Percentiles rank a stretch among this genome's conserved stretches.
phyloP scores from a whole-genome alignment of 1,284 basidiomycete species.

The Neotropicomus parvogracilis region DNA sequence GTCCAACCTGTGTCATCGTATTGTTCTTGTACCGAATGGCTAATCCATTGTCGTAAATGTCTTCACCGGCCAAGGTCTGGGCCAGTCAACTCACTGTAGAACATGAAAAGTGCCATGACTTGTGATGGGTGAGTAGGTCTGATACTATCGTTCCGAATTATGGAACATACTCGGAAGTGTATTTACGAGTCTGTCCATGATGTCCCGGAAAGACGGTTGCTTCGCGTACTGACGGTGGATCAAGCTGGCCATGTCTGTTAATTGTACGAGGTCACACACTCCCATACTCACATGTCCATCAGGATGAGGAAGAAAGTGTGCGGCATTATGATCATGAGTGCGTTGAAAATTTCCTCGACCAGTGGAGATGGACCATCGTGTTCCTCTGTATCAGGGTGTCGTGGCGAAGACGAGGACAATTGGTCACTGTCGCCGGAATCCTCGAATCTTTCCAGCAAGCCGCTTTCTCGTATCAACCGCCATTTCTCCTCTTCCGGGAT shows the following conservation, averaged over 20 bases:
- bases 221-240: constrained; percentile 74
- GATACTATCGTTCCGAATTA: neutral
- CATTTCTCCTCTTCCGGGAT: constrained; percentile 74
- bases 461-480: constrained; percentile 67
- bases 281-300: constrained; percentile 69
- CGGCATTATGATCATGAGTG: constrained; percentile 60
- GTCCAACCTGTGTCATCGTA: constrained; percentile 46
- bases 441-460: constrained; percentile 51
- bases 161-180: constrained; percentile 63
- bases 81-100: constrained; percentile 58
- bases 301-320: constrained; percentile 66
- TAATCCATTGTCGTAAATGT: constrained; percentile 28
- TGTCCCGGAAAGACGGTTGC: constrained; percentile 42
- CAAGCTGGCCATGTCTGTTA: constrained; percentile 43
- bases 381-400: constrained; percentile 21
- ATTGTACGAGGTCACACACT: constrained; percentile 3
- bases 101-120: constrained; percentile 73
- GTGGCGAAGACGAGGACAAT: neutral
- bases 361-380: constrained; percentile 43
- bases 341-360: constrained; percentile 66
- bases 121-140: constrained; percentile 7
- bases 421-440: constrained; percentile 6
- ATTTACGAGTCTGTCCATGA: constrained; percentile 54
- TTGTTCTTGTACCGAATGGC: constrained; percentile 62
- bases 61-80: neutral